These are phyloP conservation scores for Backusella mclennaniae DNA, from an alignment of 192 early-diverging fungal genomes.

Conservation along the genomic window DNA sequence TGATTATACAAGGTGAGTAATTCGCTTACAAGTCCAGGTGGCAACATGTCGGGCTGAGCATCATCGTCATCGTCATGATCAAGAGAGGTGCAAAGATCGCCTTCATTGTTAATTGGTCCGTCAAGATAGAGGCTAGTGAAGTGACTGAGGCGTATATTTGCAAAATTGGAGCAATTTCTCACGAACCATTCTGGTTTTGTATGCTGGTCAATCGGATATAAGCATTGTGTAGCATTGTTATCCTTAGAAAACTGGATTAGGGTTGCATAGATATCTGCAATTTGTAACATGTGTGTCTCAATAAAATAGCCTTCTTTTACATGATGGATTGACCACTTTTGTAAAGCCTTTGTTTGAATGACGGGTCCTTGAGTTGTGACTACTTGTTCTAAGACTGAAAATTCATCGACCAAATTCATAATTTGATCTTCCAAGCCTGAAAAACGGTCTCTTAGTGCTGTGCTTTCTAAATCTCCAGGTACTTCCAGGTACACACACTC, in stretches of 20 bases:
- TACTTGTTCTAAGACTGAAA: constrained; percentile 22
- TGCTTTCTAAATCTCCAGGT: constrained; percentile 39
- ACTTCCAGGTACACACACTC: constrained; percentile 29
- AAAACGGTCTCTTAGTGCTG: constrained; percentile 33
- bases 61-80: constrained; percentile 1
- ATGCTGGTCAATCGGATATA: constrained; percentile 9
- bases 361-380: not conserved
- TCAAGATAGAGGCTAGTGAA: constrained; percentile 24
- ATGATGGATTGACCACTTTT: constrained; percentile 5
- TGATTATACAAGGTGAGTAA: constrained; percentile 21
- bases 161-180: constrained; percentile 30
- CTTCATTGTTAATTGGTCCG: constrained; percentile 1
- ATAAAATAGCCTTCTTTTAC: constrained; percentile 22
- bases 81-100: not conserved
- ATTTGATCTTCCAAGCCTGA: constrained; percentile 38
- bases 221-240: constrained; percentile 9
- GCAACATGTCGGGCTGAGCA: not conserved
- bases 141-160: constrained; percentile 28
- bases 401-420: constrained; percentile 23
- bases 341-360: constrained; percentile 11
- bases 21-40: constrained; percentile 8
- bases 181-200: constrained; percentile 16
- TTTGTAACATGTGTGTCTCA: constrained; percentile 23
- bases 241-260: constrained; percentile 31
- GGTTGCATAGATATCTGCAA: constrained; percentile 25